Evolutionary conservation across 2,329 filamentous ascomycete species (phyloP).

Genomic region (Coniochaeta hoffmannii): DNA sequence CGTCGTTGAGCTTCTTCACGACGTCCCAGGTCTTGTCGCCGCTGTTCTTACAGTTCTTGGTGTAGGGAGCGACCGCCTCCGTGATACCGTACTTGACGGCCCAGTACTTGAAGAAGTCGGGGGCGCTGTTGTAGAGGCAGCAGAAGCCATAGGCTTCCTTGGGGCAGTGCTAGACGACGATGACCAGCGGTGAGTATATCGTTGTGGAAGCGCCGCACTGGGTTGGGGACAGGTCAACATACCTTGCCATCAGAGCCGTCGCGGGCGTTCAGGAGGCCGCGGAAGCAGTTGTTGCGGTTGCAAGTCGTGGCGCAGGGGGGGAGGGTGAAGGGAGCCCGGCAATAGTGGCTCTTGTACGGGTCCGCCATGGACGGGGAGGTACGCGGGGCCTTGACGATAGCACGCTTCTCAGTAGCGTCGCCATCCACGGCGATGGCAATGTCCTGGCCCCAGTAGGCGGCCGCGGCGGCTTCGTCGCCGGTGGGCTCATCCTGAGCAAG

Average conservation of each 20-base stretch:
- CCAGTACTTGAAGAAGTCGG: conserved; percentile 4
- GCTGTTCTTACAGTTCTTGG: conserved; percentile 2
- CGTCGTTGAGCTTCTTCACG: conserved; percentile 7
- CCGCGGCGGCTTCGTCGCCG: background rate
- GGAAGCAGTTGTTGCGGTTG: conserved; percentile 9
- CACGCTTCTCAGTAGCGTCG: background rate
- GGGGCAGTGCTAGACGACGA: conserved; percentile 6
- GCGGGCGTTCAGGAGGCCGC: conserved; percentile 6
- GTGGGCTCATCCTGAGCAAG: conserved; percentile 1
- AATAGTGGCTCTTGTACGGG: conserved; percentile 5
- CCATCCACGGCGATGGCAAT: background rate
- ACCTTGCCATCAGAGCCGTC: conserved; percentile 5
- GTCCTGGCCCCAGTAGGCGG: background rate
- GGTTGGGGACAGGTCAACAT: background rate
- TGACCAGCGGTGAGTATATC: background rate
- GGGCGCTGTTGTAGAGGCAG: conserved; percentile 6
- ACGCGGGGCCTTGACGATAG: background rate
- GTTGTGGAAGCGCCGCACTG: background rate
- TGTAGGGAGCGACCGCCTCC: conserved; percentile 3
- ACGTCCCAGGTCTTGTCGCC: conserved; percentile 5
- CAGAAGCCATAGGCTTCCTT: conserved; percentile 8
- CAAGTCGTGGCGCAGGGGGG: conserved; percentile 5
- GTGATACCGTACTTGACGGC: conserved; percentile 4
- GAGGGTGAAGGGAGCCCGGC: background rate
- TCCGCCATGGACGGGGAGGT: background rate